A percentile compares a stretch with the other conserved stretches of the same genome.
Conservation (phyloP, 345 rosid species). For the Lumnitzera racemosa region DNA sequence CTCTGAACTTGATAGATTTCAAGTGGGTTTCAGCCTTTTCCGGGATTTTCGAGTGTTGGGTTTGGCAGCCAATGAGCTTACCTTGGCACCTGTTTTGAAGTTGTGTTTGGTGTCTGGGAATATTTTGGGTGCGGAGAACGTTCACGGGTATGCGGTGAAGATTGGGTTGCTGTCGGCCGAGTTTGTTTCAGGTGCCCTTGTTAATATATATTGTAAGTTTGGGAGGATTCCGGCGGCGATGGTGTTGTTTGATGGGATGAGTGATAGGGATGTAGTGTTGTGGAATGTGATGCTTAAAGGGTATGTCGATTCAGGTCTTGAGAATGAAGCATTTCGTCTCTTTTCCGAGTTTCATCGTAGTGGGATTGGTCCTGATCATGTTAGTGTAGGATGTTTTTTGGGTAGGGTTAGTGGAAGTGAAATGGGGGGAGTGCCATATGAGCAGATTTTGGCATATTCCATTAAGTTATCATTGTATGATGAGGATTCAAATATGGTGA, state of each 20-base stretch:
- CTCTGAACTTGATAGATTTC: conserved; percentile 12
- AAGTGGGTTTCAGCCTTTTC: conserved; percentile 34
- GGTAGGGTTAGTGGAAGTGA: conserved; percentile 21
- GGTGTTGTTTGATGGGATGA: conserved; percentile 37
- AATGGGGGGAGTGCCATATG: conserved; percentile 16
- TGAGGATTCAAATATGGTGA: conserved; percentile 16
- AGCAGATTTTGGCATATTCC: conserved; percentile 28
- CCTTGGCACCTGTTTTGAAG: conserved; percentile 47
- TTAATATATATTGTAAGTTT: conserved; percentile 45
- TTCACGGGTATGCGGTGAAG: conserved; percentile 53
- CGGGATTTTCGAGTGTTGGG: conserved; percentile 22
- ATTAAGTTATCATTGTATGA: conserved; percentile 14
- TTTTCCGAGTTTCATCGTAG: conserved; percentile 30
- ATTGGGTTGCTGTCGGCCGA: conserved; percentile 40
- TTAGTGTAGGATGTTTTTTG: conserved; percentile 23
- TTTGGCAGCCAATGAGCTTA: conserved; percentile 31
- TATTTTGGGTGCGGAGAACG: conserved; percentile 36
- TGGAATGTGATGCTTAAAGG: conserved; percentile 61
- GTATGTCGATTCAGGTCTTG: conserved; percentile 26
- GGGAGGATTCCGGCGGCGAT: conserved; percentile 36
- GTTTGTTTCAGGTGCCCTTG: conserved; percentile 43
- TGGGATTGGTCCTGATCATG: conserved; percentile 33
- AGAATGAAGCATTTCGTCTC: conserved; percentile 23
- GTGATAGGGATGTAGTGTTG: conserved; percentile 38
- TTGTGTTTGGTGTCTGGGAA: conserved; percentile 40